Conservation (phyloP, 306 rosid genomes). For the Lotus japonicus region DNA sequence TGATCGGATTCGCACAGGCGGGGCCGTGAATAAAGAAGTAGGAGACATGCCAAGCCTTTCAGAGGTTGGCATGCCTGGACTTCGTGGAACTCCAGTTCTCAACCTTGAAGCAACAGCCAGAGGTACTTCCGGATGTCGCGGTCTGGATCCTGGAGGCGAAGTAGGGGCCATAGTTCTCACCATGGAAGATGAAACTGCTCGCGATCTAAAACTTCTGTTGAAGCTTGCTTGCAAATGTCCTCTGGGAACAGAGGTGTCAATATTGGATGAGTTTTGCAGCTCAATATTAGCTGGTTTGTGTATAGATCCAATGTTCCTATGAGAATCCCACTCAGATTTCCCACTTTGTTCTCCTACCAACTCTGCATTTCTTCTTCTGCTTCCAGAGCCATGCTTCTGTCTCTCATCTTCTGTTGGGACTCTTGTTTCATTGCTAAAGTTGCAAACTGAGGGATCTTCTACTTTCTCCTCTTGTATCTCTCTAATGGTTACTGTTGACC, state of each 20-base stretch:
- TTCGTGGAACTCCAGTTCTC: conserved; percentile 36
- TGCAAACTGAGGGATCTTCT: conserved; percentile 36
- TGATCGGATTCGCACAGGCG: conserved; percentile 70
- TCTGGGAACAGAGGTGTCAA: conserved; percentile 4
- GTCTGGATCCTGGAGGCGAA: conserved; percentile 30
- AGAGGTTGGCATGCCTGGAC: conserved; percentile 25
- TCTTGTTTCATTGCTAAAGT: conserved; percentile 26
- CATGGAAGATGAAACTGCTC: conserved; percentile 30
- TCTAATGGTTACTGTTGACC: conserved; percentile 63
- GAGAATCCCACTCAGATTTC: conserved; percentile 35
- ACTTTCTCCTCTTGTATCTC: conserved; percentile 66
- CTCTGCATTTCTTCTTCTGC: conserved; percentile 29
- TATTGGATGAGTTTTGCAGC: conserved; percentile 29
- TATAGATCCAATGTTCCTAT: conserved; percentile 24
- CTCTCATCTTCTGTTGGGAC: conserved; percentile 29
- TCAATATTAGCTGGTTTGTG: conserved; percentile 26
- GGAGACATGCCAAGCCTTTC: conserved; percentile 31
- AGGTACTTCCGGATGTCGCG: conserved; percentile 30
- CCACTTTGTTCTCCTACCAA: conserved; percentile 32
- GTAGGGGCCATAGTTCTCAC: conserved; percentile 32
- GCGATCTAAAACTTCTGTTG: conserved; percentile 37
- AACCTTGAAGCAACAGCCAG: conserved; percentile 39
- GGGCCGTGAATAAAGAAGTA: conserved; percentile 48
- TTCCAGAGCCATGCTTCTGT: conserved; percentile 24
- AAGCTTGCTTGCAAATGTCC: conserved; percentile 29